Base-by-base conservation (phyloP, 2,329 filamentous ascomycete species). In the Colletotrichum chlorophyti region DNA sequence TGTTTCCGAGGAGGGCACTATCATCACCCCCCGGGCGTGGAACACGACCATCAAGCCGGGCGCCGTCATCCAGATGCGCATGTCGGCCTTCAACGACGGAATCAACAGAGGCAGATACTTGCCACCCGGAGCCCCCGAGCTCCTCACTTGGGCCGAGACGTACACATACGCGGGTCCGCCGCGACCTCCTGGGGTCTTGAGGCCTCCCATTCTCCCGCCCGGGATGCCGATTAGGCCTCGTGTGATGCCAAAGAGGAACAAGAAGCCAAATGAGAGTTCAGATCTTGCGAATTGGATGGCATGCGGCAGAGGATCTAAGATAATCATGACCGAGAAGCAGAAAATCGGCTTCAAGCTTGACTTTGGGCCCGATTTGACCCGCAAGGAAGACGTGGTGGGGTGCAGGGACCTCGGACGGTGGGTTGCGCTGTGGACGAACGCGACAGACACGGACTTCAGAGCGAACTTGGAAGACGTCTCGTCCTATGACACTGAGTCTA, bases 351-450 rank as follows among this genome's bases (percentile, higher is more conserved):
- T 52, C n/a, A 47, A 50, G 12, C 51, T 17, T 5, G 55, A 53
- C 17, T 53, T 53, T 15, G 51, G 51, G 4, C 23, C 24, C 6
- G 26, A 27, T 5, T n/a, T 47, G 37, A 59, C 43, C 4, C 26
- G 51, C 5, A 43, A 54, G 35, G 34, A 48, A 17, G 37, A 59
- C 12, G 19, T 59, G n/a, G 51, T 38, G 51, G 11, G 7, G 23
- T 41, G 51, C 15, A 54, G n/a, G 3, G 24, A 55, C 1, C 55
- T 59, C 6, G 55, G 55, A 3, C 26, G 3, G 31, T 24, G 53
- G 21, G 51, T 55, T 17, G 51, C 42, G 19, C 14, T 48, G 51
- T 59, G 55, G 55, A 59, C 55, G 1, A 45, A 59, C 32, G 55
- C 55, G 15, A 27, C 31, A 1, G 55, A 59, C 8, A 59, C 55